A percentile compares a stretch with the other conserved stretches of the same genome.
phyloP scores from a whole-genome alignment of 2,329 filamentous ascomycete genomes.

The Colletotrichum coccodes region DNA sequence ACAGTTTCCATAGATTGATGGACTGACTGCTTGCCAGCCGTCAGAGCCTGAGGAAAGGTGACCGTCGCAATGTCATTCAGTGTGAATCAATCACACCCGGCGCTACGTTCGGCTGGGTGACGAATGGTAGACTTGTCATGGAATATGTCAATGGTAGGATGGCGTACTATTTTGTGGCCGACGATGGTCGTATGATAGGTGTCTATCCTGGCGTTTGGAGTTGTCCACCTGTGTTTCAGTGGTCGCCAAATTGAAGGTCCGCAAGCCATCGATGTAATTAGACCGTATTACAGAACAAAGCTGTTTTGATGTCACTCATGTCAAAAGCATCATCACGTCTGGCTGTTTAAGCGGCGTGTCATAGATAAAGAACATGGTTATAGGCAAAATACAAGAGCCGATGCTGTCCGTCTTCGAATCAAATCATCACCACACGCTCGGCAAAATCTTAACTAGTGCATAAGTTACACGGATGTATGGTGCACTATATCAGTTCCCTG shows the following conservation, averaged over 20 bases:
- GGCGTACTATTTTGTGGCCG: neutral
- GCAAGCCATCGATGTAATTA: neutral
- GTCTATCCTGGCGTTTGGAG: neutral
- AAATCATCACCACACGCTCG: neutral
- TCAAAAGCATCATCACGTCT: neutral
- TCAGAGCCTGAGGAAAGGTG: neutral
- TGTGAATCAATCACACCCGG: neutral
- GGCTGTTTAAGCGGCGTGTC: neutral
- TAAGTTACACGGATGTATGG: neutral
- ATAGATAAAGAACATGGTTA: neutral
- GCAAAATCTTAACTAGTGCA: neutral
- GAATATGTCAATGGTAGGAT: neutral
- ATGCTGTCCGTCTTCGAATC: neutral
- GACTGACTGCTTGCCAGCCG: neutral
- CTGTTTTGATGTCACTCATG: neutral
- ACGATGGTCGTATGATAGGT: slow-evolving; percentile 6
- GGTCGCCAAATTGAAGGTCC: neutral
- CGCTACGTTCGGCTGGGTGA: neutral
- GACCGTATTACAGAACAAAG: neutral
- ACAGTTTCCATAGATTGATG: neutral
- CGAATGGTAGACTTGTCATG: neutral
- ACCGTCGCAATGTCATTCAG: neutral
- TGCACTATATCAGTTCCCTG: neutral
- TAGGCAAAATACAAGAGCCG: neutral
- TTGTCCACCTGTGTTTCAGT: neutral